Percentiles rank a stretch among this genome's conserved stretches.
These are phyloP conservation scores for Lachancea dasiensis DNA, from an alignment of 805 yeast genomes.

Conservation along the genomic window DNA sequence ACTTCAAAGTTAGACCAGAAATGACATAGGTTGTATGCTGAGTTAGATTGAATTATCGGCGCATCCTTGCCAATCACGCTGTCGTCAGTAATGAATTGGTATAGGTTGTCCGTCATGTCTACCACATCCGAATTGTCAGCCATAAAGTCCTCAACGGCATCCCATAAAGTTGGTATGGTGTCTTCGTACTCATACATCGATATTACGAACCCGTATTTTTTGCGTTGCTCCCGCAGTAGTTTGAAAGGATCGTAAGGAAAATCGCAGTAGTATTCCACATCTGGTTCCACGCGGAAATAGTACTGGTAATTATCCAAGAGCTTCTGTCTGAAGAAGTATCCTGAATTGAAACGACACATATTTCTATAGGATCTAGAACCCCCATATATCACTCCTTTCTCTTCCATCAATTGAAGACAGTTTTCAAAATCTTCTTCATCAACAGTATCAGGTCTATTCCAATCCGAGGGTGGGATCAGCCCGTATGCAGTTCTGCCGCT, in stretches of 20 bases:
- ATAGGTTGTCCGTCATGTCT: slow-evolving; percentile 30
- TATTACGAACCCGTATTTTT: slow-evolving; percentile 84
- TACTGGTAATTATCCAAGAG: slow-evolving; percentile 69
- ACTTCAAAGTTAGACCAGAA: slow-evolving; percentile 87
- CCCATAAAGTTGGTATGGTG: slow-evolving; percentile 85
- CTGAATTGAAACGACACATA: slow-evolving; percentile 94
- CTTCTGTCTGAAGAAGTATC: slow-evolving; percentile 79
- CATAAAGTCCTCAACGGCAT: slow-evolving; percentile 57
- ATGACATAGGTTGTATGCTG: slow-evolving; percentile 73
- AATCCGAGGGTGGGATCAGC: slow-evolving; percentile 56
- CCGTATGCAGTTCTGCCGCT: slow-evolving; percentile 63
- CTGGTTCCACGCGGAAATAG: slow-evolving; percentile 96
- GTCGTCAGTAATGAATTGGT: slow-evolving; percentile 45
- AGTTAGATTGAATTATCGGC: slow-evolving; percentile 41
- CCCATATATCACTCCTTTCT: slow-evolving; percentile 55
- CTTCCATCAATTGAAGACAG: slow-evolving; percentile 39
- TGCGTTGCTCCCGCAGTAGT: slow-evolving; percentile 66
- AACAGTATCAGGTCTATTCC: slow-evolving; percentile 73
- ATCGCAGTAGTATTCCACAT: slow-evolving; percentile 83
- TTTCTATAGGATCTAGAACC: slow-evolving; percentile 67
- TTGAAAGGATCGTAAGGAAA: slow-evolving; percentile 78
- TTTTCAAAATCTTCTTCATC: slow-evolving; percentile 50
- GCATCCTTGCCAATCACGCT: slow-evolving; percentile 38
- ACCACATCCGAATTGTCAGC: slow-evolving; percentile 47
- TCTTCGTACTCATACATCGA: slow-evolving; percentile 74